Evolutionary conservation across 1,284 basidiomycete genomes (phyloP).

Genomic region (Ceratobasidium sp.): DNA sequence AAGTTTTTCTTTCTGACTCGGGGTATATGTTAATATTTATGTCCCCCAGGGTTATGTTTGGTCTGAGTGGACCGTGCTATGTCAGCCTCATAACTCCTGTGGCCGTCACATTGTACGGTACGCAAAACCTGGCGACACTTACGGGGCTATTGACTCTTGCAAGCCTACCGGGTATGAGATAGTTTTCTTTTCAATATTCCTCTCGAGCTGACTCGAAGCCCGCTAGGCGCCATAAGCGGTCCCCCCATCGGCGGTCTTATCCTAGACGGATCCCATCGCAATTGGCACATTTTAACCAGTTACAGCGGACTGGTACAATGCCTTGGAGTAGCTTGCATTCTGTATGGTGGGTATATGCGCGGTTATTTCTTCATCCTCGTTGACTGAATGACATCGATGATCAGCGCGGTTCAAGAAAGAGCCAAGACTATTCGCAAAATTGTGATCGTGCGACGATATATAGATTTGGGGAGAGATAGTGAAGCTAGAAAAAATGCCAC

Average conservation of each 20-base stretch:
- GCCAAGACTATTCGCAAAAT: slow-evolving; percentile 33
- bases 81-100: slow-evolving; percentile 52
- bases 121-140: slow-evolving; percentile 51
- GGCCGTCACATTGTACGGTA: slow-evolving; percentile 51
- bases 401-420: slow-evolving; percentile 45
- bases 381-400: background rate
- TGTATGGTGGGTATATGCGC: slow-evolving; percentile 48
- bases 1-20: background rate
- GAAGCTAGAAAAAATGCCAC: background rate
- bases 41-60: slow-evolving; percentile 31
- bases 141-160: slow-evolving; percentile 52
- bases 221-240: slow-evolving; percentile 50
- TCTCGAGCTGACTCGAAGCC: background rate
- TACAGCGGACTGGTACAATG: slow-evolving; percentile 48
- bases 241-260: slow-evolving; percentile 51
- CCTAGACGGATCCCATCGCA: slow-evolving; percentile 46
- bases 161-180: slow-evolving; percentile 27
- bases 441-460: background rate
- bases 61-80: slow-evolving; percentile 31
- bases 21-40: background rate
- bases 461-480: background rate
- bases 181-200: background rate
- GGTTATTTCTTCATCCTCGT: background rate
- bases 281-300: slow-evolving; percentile 51
- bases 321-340: slow-evolving; percentile 43